Evolutionary conservation across 106 monocot genomes (phyloP).

Genomic region (Allium fistulosum): DNA sequence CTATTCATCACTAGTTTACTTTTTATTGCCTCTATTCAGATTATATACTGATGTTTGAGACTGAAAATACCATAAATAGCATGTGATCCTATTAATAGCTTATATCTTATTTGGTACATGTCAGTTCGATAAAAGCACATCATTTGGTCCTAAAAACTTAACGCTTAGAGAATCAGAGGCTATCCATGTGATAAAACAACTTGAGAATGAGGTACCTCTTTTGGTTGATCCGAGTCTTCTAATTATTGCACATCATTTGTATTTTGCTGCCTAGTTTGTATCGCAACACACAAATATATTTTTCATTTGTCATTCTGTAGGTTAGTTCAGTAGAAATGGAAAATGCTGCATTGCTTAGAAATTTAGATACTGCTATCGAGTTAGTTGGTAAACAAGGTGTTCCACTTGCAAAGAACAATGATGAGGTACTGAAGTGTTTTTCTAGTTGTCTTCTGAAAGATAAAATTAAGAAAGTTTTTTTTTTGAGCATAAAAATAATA

Average conservation of each 20-base stretch:
- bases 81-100: too few relatives aligned
- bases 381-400: slow-evolving; percentile 53
- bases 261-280: background rate
- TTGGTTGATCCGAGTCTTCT: background rate
- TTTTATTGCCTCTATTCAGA: background rate
- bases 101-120: background rate
- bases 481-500: too few relatives aligned
- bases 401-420: slow-evolving; percentile 43
- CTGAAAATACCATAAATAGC: slow-evolving; percentile 6
- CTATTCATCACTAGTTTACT: background rate
- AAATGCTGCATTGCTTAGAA: slow-evolving; percentile 30
- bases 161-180: slow-evolving; percentile 58
- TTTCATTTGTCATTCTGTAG: slow-evolving; percentile 17
- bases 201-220: slow-evolving; percentile 55
- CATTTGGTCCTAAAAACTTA: slow-evolving; percentile 23
- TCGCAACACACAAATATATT: background rate
- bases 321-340: slow-evolving; percentile 49
- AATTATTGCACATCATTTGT: background rate
- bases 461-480: too few relatives aligned
- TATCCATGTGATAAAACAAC: slow-evolving; percentile 56
- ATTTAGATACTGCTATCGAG: slow-evolving; percentile 52
- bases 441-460: too few relatives aligned
- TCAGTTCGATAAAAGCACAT: slow-evolving; percentile 11
- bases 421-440: slow-evolving; percentile 33
- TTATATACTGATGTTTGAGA: slow-evolving; percentile 14